Evolutionary conservation across 2,329 filamentous ascomycete species (phyloP), one percentile per base, ranked within the genome.

Genomic region (Paecilomyces variotii): DNA sequence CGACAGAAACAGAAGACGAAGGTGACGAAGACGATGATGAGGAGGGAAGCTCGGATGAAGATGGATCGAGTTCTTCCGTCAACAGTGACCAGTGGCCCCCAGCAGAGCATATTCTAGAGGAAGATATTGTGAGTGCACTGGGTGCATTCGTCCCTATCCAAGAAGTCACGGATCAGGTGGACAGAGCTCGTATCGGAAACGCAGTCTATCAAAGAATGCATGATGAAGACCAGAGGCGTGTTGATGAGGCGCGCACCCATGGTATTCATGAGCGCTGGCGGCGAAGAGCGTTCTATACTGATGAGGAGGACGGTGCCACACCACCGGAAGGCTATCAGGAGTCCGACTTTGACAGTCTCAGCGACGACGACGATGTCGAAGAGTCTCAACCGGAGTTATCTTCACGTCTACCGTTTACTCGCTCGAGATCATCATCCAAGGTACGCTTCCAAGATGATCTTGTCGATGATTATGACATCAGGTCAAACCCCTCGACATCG

Each of bases 261-360:
- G 72, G 73, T 62, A 77, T 90, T 35, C 81, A 87, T 65, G 84
- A 92, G 57, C 82, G 90, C 55, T 94, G 90, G 90, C 84, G 83
- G 66, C 82, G 88, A 59, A 82, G 90, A 53, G 84, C 87, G 45
- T 95, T 94, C 66, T 95, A 94, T 67, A 82, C 91, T 0, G 90
- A 95, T 59, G 88, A 91, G 72, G 91, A 95, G 75, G 90, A 95
- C 71, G 90, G 90, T 2, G 82, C 84, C 9, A 70, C 73, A n/a
- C 78, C 83, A 1, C 88, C 88, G 0, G 78, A 82, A 5, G 85
- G 83, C 27, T 91, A 87, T 57, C 66, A 72, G 34, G 72, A 77
- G n/a, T 71, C 75, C 5, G 69, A 69, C 55, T 69, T 72, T 30
- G 65, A 74, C 50, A 68, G 70, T 19, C 64, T 69, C 78, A 78